A percentile compares a stretch with the other conserved stretches of the same genome.
These are phyloP conservation scores for Artemisia annua DNA, from an alignment of 129 eudicot species.

Conservation along the genomic window DNA sequence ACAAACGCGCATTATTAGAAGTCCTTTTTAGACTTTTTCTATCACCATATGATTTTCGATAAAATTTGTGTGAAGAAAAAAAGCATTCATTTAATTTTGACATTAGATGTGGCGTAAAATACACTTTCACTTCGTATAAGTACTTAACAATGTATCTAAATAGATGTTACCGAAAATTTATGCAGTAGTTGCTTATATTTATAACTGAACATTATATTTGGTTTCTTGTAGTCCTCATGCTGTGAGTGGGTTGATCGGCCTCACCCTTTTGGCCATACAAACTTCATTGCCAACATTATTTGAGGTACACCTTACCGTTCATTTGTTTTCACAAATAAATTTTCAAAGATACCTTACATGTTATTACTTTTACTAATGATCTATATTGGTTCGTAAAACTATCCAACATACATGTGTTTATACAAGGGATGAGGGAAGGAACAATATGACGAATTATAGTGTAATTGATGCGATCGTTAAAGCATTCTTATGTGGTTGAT, in stretches of 20 bases:
- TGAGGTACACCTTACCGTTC: slow-evolving; percentile 54
- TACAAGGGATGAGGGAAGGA: no score
- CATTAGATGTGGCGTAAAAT: neutral
- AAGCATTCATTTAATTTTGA: neutral
- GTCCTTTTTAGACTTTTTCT: neutral
- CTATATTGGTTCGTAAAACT: no score
- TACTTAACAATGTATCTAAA: no score
- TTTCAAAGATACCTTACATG: neutral
- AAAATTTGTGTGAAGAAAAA: neutral
- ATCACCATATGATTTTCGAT: no score
- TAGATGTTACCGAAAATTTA: no score
- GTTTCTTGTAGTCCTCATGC: slow-evolving; percentile 90
- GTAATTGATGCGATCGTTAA: no score
- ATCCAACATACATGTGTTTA: no score
- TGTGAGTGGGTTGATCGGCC: slow-evolving; percentile 80
- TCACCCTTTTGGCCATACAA: slow-evolving; percentile 73
- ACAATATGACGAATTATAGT: no score
- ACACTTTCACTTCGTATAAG: no score
- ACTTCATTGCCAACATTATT: slow-evolving; percentile 73
- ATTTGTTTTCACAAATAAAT: neutral
- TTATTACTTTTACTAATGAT: no score
- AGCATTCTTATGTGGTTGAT: no score
- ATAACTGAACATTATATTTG: neutral
- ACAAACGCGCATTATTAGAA: neutral
- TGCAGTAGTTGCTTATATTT: slow-evolving; percentile 5